A percentile compares a stretch with the other conserved stretches of the same genome.
phyloP scores from a whole-genome alignment of 495 filamentous ascomycete species.

The Thozetella sp. region DNA sequence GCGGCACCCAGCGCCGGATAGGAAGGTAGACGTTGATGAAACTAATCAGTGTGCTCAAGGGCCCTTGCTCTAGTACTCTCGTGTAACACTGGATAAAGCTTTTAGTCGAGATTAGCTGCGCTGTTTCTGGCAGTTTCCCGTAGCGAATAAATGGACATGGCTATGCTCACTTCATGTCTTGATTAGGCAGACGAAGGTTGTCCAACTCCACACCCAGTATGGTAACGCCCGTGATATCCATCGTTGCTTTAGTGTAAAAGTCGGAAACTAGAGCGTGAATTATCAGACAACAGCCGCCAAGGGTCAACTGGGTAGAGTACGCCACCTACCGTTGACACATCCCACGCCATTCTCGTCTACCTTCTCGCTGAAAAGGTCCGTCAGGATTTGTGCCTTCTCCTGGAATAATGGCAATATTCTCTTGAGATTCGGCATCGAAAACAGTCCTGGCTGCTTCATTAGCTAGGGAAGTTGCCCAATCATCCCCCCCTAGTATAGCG shows the following conservation, averaged over 20 bases:
- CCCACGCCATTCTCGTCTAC: constrained; percentile 8
- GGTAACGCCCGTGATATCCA: constrained; percentile 71
- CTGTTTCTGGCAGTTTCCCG: not conserved
- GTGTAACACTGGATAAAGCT: constrained; percentile 19
- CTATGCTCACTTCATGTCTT: constrained; percentile 12
- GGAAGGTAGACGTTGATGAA: constrained; percentile 23
- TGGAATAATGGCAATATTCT: constrained; percentile 20
- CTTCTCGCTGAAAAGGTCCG: not conserved
- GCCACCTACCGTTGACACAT: constrained; percentile 15
- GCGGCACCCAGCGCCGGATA: constrained; percentile 16
- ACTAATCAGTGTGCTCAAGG: constrained; percentile 22
- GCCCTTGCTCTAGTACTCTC: constrained; percentile 24
- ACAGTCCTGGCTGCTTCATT: too few species aligned
- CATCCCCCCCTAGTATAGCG: too few species aligned
- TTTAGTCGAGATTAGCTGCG: not conserved
- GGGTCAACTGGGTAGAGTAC: not conserved
- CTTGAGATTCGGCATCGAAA: constrained; percentile 21
- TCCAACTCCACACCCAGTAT: constrained; percentile 69
- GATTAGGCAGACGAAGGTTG: constrained; percentile 48
- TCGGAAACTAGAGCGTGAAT: constrained; percentile 8
- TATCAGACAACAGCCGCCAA: not conserved
- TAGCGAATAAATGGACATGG: not conserved
- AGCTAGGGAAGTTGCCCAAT: too few species aligned
- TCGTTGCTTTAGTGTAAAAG: constrained; percentile 36
- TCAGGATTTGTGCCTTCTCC: constrained; percentile 15